phyloP scores from a whole-genome alignment of 2,329 filamentous ascomycete species.

The Bipolaris gigantea region DNA sequence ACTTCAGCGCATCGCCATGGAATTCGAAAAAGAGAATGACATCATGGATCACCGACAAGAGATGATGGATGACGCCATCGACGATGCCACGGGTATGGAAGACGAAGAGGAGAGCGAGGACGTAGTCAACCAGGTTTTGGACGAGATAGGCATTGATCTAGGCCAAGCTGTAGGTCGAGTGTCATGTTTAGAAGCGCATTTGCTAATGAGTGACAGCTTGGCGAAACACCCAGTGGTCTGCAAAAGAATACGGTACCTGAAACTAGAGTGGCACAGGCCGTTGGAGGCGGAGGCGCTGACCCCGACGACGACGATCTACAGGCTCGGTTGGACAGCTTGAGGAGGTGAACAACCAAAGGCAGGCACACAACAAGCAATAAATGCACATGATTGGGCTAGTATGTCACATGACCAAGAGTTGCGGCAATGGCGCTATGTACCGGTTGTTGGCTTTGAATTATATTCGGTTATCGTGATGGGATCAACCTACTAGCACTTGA shows the following conservation, averaged over 20 bases:
- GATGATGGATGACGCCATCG: constrained; percentile 99
- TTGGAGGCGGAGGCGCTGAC: constrained; percentile 64
- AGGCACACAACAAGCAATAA: constrained; percentile 2
- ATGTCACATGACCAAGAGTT: neutral
- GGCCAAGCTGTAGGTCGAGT: constrained; percentile 72
- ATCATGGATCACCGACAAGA: constrained; percentile 99
- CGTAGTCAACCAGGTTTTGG: constrained; percentile 92
- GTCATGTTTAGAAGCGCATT: neutral
- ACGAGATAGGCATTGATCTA: constrained; percentile 94
- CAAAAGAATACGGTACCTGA: constrained; percentile 74
- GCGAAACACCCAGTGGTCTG: constrained; percentile 84
- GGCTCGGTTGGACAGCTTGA: constrained; percentile 85
- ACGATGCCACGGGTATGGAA: constrained; percentile 89
- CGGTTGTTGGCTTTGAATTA: neutral
- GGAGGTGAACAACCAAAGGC: constrained; percentile 49
- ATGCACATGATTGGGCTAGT: neutral
- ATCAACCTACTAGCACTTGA: neutral
- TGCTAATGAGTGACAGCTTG: constrained; percentile 63
- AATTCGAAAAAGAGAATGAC: constrained; percentile 98
- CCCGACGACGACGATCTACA: constrained; percentile 96
- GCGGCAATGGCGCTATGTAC: neutral
- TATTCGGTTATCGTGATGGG: neutral
- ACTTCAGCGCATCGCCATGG: constrained; percentile 95
- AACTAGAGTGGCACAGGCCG: constrained; percentile 79
- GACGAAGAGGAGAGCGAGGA: constrained; percentile 96